These are phyloP conservation scores for Patellaria atrata DNA, from an alignment of 495 filamentous ascomycete genomes.

Conservation along the genomic window DNA sequence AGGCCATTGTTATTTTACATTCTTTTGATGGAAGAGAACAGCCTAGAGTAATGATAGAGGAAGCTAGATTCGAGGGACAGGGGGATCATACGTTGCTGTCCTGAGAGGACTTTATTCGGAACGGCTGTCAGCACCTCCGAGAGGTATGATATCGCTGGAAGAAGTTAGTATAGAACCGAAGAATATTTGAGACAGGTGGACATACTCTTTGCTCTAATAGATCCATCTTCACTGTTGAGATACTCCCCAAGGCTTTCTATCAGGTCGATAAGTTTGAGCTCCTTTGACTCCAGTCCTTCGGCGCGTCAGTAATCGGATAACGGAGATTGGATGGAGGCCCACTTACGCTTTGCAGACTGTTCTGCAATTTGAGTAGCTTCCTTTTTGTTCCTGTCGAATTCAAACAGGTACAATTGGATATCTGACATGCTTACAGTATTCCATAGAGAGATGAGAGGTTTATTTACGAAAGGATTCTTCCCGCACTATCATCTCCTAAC, in stretches of 20 bases:
- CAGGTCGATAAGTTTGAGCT: constrained; percentile 49
- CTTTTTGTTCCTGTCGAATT: constrained; percentile 45
- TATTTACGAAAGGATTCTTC: no score
- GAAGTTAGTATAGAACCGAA: background rate
- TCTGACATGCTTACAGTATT: constrained; percentile 40
- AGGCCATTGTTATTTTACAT: no score
- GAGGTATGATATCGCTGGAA: constrained; percentile 46
- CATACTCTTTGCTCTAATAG: constrained; percentile 41
- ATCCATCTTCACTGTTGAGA: constrained; percentile 54
- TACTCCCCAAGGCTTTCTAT: constrained; percentile 57
- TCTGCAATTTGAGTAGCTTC: constrained; percentile 45
- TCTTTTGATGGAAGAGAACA: no score
- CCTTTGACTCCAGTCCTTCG: constrained; percentile 45
- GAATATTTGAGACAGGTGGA: background rate
- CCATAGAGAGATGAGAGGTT: no score
- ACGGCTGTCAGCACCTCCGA: constrained; percentile 47
- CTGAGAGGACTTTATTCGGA: constrained; percentile 43
- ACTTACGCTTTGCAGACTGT: constrained; percentile 41
- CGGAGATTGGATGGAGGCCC: background rate
- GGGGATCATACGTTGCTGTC: constrained; percentile 42
- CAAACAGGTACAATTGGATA: constrained; percentile 50
- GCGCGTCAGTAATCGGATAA: constrained; percentile 6
- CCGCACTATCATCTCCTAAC: no score
- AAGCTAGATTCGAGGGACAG: no score
- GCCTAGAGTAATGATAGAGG: background rate